A percentile compares a stretch with the other conserved stretches of the same genome.
Evolutionary conservation across 139 green algal species (phyloP).

Genomic region (Trebouxia sp.): DNA sequence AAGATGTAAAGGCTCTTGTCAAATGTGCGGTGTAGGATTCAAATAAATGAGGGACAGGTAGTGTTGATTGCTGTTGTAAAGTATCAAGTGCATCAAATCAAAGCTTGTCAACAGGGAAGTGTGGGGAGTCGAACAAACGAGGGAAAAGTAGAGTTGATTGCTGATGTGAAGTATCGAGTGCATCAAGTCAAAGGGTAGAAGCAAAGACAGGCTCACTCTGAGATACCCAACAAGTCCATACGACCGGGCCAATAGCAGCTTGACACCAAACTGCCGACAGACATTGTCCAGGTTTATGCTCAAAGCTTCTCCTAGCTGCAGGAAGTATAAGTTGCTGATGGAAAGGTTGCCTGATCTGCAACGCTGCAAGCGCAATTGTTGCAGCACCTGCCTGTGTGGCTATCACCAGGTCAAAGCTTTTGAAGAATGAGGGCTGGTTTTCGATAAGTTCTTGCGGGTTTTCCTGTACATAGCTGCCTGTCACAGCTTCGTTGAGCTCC

Average conservation of each 20-base stretch:
- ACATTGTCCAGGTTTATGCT: constrained; percentile 72
- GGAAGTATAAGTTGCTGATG: neutral
- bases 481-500: constrained; percentile 90
- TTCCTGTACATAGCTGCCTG: constrained; percentile 83
- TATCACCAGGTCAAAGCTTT: constrained; percentile 85
- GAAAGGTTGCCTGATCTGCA: neutral
- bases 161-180: neutral
- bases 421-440: constrained; percentile 85
- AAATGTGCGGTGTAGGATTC: no score
- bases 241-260: constrained; percentile 74
- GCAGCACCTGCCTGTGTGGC: constrained; percentile 92
- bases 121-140: no score
- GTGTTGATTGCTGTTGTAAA: no score
- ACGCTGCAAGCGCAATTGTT: neutral
- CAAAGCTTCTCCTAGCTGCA: constrained; percentile 71
- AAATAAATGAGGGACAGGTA: no score
- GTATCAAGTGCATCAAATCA: no score
- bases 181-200: neutral
- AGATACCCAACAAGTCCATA: constrained; percentile 88
- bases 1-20: no score
- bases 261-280: constrained; percentile 61
- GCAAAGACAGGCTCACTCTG: constrained; percentile 65
- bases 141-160: neutral
- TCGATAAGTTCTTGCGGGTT: constrained; percentile 70
- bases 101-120: no score